Conservation (phyloP, 2,329 filamentous ascomycete genomes). For the Pyrenochaeta sp. region DNA sequence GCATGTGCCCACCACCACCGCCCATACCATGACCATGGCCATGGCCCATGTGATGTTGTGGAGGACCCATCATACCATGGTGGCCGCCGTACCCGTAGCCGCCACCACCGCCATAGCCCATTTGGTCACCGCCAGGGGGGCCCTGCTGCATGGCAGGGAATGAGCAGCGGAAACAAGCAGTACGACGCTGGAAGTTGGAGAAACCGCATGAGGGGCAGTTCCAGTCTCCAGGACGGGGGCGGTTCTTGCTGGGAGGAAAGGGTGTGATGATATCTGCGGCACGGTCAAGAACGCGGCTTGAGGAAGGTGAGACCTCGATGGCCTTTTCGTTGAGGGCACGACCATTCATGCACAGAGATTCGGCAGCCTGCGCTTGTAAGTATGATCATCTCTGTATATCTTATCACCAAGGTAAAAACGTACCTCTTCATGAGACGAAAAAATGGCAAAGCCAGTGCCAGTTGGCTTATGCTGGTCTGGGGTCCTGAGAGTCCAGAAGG, state of each 20-base stretch:
- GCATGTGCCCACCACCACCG: slow-evolving; percentile 61
- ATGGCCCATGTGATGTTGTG: slow-evolving; percentile 72
- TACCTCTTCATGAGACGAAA: slow-evolving; percentile 99
- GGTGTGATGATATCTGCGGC: slow-evolving; percentile 95
- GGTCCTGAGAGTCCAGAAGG: slow-evolving; percentile 97
- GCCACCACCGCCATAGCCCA: slow-evolving; percentile 62
- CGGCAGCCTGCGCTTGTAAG: slow-evolving; percentile 74
- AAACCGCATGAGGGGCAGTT: slow-evolving; percentile 98
- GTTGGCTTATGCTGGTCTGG: slow-evolving; percentile 99
- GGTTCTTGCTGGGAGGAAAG: slow-evolving; percentile 98
- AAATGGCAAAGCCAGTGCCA: slow-evolving; percentile 96
- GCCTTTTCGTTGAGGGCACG: slow-evolving; percentile 98
- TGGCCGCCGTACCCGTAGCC: slow-evolving; percentile 60
- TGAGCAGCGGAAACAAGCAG: slow-evolving; percentile 97
- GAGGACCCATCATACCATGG: slow-evolving; percentile 66
- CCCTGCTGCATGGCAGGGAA: slow-evolving; percentile 92
- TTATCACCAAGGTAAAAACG: slow-evolving; percentile 46
- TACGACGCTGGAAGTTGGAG: slow-evolving; percentile 98
- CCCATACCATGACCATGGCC: slow-evolving; percentile 58
- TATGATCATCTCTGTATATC: not conserved
- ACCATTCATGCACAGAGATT: slow-evolving; percentile 99
- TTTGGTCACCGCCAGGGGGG: slow-evolving; percentile 73
- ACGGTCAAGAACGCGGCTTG: slow-evolving; percentile 93
- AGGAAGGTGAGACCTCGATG: slow-evolving; percentile 97
- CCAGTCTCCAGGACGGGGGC: slow-evolving; percentile 96